Conservation (phyloP, 108 stramenopile genomes). For the Cyclotella kingstonii region DNA sequence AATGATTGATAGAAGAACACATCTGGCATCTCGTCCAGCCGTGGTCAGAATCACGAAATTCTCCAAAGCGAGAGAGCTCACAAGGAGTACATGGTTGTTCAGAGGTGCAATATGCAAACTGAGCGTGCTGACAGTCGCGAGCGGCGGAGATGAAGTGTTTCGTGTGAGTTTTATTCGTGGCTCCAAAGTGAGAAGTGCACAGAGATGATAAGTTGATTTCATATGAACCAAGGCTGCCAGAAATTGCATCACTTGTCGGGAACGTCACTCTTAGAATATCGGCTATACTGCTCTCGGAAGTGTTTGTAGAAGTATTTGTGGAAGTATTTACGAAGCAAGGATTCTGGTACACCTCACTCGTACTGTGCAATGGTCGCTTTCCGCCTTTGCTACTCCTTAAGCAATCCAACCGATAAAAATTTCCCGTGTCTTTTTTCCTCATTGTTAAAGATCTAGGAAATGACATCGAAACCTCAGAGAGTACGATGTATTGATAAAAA, state of each 20-base stretch:
- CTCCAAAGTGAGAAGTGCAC: background rate
- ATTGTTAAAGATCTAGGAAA: background rate
- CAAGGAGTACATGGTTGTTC: conserved; percentile 31
- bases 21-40: conserved; percentile 30
- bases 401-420: conserved; percentile 17
- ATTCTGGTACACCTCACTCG: conserved; percentile 15
- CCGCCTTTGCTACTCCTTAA: conserved; percentile 25
- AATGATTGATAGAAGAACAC: conserved; percentile 8
- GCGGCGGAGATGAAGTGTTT: conserved; percentile 23
- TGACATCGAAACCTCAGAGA: background rate
- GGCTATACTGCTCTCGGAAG: background rate
- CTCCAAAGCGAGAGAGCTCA: conserved; percentile 16
- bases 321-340: conserved; percentile 7
- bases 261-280: background rate
- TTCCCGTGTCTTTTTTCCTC: background rate
- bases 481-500: conserved; percentile 16
- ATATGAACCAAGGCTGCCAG: background rate
- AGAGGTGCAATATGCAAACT: conserved; percentile 8
- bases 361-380: conserved; percentile 21
- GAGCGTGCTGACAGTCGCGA: conserved; percentile 22
- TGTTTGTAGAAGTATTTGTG: background rate
- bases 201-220: conserved; percentile 1
- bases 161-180: background rate
- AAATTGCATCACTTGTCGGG: background rate
- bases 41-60: conserved; percentile 16